These are phyloP conservation scores for Xylaria sp. DNA, from an alignment of 495 filamentous ascomycete genomes.

Conservation along the genomic window DNA sequence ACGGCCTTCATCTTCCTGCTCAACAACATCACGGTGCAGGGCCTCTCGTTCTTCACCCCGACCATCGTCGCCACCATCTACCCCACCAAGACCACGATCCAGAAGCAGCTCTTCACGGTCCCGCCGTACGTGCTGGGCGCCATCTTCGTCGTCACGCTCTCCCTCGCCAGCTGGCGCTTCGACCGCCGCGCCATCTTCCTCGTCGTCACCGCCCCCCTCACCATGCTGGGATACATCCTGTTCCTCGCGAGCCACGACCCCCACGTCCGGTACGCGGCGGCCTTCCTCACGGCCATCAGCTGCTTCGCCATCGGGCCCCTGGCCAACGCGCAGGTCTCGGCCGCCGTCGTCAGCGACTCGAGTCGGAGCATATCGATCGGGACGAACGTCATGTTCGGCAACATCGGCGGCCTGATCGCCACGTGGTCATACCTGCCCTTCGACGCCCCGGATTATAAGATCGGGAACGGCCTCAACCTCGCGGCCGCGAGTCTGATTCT, in stretches of 20 bases:
- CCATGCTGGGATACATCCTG: constrained; percentile 75
- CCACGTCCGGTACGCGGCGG: constrained; percentile 70
- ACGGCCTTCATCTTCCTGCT: constrained; percentile 73
- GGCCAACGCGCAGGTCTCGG: constrained; percentile 68
- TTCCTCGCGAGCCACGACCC: constrained; percentile 65
- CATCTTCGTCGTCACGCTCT: constrained; percentile 69
- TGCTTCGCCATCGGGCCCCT: constrained; percentile 74
- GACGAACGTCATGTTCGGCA: constrained; percentile 73
- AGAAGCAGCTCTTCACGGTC: constrained; percentile 70
- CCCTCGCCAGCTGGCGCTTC: constrained; percentile 64
- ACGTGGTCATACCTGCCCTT: constrained; percentile 73
- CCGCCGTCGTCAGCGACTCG: constrained; percentile 75
- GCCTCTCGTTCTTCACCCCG: constrained; percentile 74
- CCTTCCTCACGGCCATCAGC: constrained; percentile 70
- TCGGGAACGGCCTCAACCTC: constrained; percentile 78
- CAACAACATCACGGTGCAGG: constrained; percentile 79
- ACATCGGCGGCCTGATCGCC: constrained; percentile 72
- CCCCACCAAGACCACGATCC: constrained; percentile 61
- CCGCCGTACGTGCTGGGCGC: constrained; percentile 75
- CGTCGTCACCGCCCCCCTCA: constrained; percentile 60
- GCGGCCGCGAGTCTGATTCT: constrained; percentile 63
- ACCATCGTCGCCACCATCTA: constrained; percentile 75
- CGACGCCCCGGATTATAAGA: constrained; percentile 72
- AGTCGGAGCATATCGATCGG: constrained; percentile 70
- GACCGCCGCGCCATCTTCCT: constrained; percentile 70